Conservation (phyloP, 495 filamentous ascomycete species). For the Cryomyces antarcticus region DNA sequence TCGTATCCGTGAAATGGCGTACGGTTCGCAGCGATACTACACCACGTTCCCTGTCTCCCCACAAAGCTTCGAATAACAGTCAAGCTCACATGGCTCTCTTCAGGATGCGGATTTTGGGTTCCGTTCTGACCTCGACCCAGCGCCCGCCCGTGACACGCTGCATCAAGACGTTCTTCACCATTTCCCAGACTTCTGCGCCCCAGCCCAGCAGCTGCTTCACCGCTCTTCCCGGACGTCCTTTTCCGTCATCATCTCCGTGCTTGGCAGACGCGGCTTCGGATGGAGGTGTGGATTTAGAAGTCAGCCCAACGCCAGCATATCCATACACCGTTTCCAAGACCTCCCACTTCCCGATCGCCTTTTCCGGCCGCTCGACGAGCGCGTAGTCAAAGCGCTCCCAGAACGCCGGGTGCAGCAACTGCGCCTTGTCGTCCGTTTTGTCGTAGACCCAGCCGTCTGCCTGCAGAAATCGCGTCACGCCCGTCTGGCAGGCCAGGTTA, state of each 20-base stretch:
- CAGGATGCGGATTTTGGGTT: slow-evolving; percentile 26
- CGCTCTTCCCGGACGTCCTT: no score
- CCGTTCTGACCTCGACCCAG: slow-evolving; percentile 34
- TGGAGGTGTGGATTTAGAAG: no score
- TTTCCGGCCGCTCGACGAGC: slow-evolving; percentile 44
- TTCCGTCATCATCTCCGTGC: no score
- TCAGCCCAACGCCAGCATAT: slow-evolving; percentile 51
- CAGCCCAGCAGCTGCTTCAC: no score
- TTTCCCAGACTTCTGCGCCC: no score
- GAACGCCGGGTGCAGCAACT: slow-evolving; percentile 41
- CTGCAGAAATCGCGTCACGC: slow-evolving; percentile 72
- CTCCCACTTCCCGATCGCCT: slow-evolving; percentile 48
- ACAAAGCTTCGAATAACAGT: no score
- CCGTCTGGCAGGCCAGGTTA: slow-evolving; percentile 81
- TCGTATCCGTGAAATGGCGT: no score
- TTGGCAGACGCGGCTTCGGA: no score
- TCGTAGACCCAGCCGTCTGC: slow-evolving; percentile 32
- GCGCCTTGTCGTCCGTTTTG: slow-evolving; percentile 38
- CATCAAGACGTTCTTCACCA: no score
- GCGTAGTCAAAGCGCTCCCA: slow-evolving; percentile 72
- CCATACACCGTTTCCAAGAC: slow-evolving; percentile 45
- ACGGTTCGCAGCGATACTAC: slow-evolving; percentile 1
- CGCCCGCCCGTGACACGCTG: slow-evolving; percentile 9
- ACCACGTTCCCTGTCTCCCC: no score
- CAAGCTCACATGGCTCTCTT: no score